A percentile compares a stretch with the other conserved stretches of the same genome.
Evolutionary conservation across 202 grass and related monocot genomes (phyloP).

Genomic region (Saccharum hybrid): DNA sequence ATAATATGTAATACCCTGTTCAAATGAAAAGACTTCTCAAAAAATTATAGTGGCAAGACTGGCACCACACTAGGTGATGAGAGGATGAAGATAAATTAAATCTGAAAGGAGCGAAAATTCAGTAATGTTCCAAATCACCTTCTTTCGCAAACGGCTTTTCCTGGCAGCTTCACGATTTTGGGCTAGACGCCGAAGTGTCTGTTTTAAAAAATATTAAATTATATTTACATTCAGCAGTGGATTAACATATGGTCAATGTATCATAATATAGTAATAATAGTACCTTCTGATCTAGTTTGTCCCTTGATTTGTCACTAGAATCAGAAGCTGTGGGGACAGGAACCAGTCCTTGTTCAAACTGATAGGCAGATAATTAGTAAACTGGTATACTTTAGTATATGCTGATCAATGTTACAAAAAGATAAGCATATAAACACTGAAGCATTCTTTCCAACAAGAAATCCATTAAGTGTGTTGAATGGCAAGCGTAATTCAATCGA

Average conservation of each 20-base stretch:
- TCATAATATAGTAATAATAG: constrained; percentile 20
- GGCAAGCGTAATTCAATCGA: background rate
- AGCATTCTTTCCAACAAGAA: background rate
- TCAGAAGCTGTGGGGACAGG: constrained; percentile 62
- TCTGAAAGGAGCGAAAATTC: background rate
- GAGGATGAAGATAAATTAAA: constrained; percentile 22
- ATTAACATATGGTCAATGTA: constrained; percentile 30
- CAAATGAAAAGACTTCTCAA: background rate
- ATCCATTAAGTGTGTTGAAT: constrained; percentile 1
- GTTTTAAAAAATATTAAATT: constrained; percentile 40
- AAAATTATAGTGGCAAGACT: constrained; percentile 12
- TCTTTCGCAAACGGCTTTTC: constrained; percentile 97
- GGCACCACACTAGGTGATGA: background rate
- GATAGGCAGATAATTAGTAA: constrained; percentile 41
- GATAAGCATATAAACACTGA: background rate
- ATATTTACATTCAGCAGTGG: constrained; percentile 28
- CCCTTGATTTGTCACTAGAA: constrained; percentile 93
- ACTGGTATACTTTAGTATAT: constrained; percentile 23
- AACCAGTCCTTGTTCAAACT: constrained; percentile 81
- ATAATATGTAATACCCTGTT: background rate
- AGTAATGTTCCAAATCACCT: constrained; percentile 55
- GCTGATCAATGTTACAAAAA: constrained; percentile 15
- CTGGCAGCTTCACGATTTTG: constrained; percentile 98
- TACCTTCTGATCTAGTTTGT: constrained; percentile 94
- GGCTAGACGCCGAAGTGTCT: constrained; percentile 88